Evolutionary conservation across 73 alveolate genomes (phyloP).

Genomic region (Paramecium primaurelia): DNA sequence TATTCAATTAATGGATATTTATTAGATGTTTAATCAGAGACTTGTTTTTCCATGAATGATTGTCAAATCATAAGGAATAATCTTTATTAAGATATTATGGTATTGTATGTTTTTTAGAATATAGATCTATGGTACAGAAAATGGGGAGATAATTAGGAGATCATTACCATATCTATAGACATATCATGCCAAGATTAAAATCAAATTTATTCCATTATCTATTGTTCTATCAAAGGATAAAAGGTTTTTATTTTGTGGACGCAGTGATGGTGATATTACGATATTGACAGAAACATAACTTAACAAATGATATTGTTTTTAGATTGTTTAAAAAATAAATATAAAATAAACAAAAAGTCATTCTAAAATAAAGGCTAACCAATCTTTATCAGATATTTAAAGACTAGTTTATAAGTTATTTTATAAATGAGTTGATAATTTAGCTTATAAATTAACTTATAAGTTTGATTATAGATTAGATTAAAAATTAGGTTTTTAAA

Average conservation of each 20-base stretch:
- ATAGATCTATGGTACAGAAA: constrained; percentile 79
- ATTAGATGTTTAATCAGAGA: constrained; percentile 65
- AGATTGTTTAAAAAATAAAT: not conserved
- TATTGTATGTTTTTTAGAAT: not conserved
- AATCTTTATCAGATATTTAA: not conserved
- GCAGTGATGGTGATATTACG: constrained; percentile 57
- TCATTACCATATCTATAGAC: constrained; percentile 61
- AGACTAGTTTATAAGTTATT: not conserved
- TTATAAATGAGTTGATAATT: too few species aligned
- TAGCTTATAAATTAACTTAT: not conserved
- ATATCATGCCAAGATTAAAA: not conserved
- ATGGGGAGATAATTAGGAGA: constrained; percentile 75
- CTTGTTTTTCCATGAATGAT: constrained; percentile 58
- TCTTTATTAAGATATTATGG: constrained; percentile 62
- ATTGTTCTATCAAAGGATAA: constrained; percentile 46
- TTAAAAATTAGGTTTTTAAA: not conserved
- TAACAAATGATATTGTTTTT: not conserved
- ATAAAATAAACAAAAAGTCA: not conserved
- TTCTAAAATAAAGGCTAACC: not conserved
- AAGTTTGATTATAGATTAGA: not conserved
- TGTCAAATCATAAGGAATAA: constrained; percentile 64
- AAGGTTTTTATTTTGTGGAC: constrained; percentile 77
- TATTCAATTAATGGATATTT: constrained; percentile 72
- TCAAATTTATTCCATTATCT: not conserved
- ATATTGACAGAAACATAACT: not conserved